These are phyloP conservation scores for Trichomonas tenax DNA, from an alignment of 208 protist species.

Conservation along the genomic window DNA sequence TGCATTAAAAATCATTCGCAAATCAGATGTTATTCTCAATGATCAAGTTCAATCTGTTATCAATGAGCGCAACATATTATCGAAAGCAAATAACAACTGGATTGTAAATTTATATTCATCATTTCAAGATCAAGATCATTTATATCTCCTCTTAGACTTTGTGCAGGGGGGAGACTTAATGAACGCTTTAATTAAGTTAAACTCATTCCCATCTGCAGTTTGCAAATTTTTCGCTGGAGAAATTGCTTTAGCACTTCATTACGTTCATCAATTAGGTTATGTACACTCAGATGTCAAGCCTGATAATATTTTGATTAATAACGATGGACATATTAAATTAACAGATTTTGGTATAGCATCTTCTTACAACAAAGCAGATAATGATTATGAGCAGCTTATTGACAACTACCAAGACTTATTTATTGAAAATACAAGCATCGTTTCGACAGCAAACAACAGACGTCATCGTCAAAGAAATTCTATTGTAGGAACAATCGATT, in stretches of 20 bases:
- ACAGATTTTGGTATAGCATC: slow-evolving; percentile 3
- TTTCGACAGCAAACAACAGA: neutral
- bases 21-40: slow-evolving; percentile 6
- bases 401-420: neutral
- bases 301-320: neutral
- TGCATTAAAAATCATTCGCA: neutral
- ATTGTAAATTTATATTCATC: slow-evolving; percentile 51
- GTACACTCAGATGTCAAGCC: slow-evolving; percentile 27
- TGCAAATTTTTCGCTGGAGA: neutral
- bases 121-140: slow-evolving; percentile 37
- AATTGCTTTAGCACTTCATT: neutral
- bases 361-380: neutral
- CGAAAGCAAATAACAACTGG: slow-evolving; percentile 36
- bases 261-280: neutral
- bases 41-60: slow-evolving; percentile 37
- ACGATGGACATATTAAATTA: slow-evolving; percentile 1
- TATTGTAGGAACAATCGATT: neutral
- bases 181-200: neutral
- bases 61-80: slow-evolving; percentile 44
- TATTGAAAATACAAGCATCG: neutral
- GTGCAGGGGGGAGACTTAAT: neutral
- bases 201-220: neutral
- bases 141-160: slow-evolving; percentile 14
- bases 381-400: neutral
- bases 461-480: neutral